A percentile compares a stretch with the other conserved stretches of the same genome.
phyloP scores from a whole-genome alignment of 257 asterid species.

The Plantago elongata region DNA sequence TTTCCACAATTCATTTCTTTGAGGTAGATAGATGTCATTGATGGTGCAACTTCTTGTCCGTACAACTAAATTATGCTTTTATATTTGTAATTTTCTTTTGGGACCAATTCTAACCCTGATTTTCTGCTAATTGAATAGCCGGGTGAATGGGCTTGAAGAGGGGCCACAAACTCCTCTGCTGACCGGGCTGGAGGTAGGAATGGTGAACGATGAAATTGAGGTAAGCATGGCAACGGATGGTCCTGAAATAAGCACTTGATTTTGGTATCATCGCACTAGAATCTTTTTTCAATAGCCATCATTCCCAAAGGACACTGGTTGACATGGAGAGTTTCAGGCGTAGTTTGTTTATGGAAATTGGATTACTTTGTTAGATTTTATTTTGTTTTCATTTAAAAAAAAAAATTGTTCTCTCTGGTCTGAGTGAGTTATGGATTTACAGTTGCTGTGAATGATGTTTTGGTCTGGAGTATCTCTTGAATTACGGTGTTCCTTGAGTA shows the following conservation, averaged over 20 bases:
- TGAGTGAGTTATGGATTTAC: background rate
- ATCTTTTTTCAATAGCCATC: background rate
- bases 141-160: conserved; percentile 31
- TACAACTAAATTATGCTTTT: background rate
- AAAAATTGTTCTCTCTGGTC: background rate
- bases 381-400: too few relatives aligned
- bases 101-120: conserved; percentile 7
- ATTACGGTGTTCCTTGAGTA: too few relatives aligned
- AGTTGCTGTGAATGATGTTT: background rate
- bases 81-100: background rate
- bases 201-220: conserved; percentile 19
- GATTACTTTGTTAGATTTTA: background rate
- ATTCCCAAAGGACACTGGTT: too few relatives aligned
- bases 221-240: conserved; percentile 21
- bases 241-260: conserved; percentile 43
- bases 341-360: too few relatives aligned
- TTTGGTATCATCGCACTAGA: conserved; percentile 5
- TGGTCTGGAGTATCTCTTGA: too few relatives aligned
- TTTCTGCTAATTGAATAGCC: conserved; percentile 27
- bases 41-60: background rate
- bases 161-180: conserved; percentile 43
- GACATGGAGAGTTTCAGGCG: too few relatives aligned
- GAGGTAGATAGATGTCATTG: background rate
- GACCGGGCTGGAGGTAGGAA: conserved; percentile 12
- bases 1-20: too few relatives aligned